These are phyloP conservation scores for Achaetomium macrosporum DNA, from an alignment of 2,329 filamentous ascomycete genomes.

Conservation along the genomic window DNA sequence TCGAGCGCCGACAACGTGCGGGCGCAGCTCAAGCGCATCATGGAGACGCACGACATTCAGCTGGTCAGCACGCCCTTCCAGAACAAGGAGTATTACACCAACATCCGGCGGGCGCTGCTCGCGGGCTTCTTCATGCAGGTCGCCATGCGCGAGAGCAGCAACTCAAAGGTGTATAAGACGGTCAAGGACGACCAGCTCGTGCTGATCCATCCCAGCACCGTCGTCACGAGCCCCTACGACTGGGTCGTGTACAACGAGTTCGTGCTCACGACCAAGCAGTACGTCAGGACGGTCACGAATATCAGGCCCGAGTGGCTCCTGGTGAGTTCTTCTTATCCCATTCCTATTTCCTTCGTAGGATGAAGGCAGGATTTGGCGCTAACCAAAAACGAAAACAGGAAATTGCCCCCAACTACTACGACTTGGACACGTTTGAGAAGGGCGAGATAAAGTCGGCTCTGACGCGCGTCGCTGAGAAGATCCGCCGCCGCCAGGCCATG, in stretches of 20 bases:
- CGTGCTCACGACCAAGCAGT: constrained; percentile 96
- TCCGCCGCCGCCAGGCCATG: constrained; percentile 54
- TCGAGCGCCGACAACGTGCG: constrained; percentile 93
- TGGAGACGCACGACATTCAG: constrained; percentile 86
- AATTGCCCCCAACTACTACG: constrained; percentile 90
- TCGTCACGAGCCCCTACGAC: constrained; percentile 80
- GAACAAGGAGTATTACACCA: constrained; percentile 96
- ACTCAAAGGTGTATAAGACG: constrained; percentile 84
- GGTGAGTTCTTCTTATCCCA: constrained; percentile 44
- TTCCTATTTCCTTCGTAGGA: neutral
- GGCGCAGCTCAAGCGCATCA: constrained; percentile 85
- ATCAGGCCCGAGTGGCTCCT: constrained; percentile 92
- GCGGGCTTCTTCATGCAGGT: constrained; percentile 99
- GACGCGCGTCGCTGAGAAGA: constrained; percentile 52
- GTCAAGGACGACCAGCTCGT: constrained; percentile 96
- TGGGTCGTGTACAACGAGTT: constrained; percentile 99
- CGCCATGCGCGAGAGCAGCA: constrained; percentile 78
- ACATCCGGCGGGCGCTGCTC: constrained; percentile 87
- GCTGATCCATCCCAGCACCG: constrained; percentile 86
- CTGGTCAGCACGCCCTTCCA: constrained; percentile 85
- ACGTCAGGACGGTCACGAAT: constrained; percentile 87
- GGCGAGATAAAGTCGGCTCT: constrained; percentile 75
- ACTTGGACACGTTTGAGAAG: constrained; percentile 74
- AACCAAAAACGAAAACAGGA: constrained; percentile 49
- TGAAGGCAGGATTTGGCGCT: no score